Evolutionary conservation across 2,329 filamentous ascomycete genomes (phyloP), one percentile per base, ranked within the genome.

Genomic region (Neopestalotiopsis rosae): DNA sequence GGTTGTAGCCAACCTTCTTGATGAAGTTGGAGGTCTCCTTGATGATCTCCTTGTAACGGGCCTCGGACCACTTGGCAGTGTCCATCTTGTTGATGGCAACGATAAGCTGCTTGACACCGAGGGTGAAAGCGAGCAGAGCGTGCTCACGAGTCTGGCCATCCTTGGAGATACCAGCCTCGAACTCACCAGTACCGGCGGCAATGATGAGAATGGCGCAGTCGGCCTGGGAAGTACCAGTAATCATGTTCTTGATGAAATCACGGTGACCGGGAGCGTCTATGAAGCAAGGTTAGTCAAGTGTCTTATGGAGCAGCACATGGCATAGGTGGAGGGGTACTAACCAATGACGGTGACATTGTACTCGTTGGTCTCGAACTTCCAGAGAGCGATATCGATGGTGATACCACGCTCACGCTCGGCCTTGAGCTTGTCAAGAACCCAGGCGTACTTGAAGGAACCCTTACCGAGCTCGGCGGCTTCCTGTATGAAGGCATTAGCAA

Each of bases 221-320:
- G 81, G 96, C 96, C 93, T 98, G 96, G 86, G 96, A 99, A 83
- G 96, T 98, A 95, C 96, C 96, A 92, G 96, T 98, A 87, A 99
- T 99, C 96, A 99, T 99, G 95, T 98, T 99, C 95, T 99, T 99
- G 94, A 99, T 98, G 91, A 98, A 99, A 85, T 99, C 96, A 96
- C 96, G 95, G 89, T 99, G 96, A 88, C 96, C 96, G 82, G 96
- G 96, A 86, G 96, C 96, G 83, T 99, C 94, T 92, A 77, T 10
- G 3, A 14, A 14, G 5, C 57, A 69, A 17, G 10, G 63, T 66
- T 66, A 57, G 63, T 28, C 13, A 12, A 24, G 1, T 10, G 2
- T 17, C 17, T 2, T n/a, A 40, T 17, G 12, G 9, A 56, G 10
- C 7, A 14, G 24, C 6, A 17, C 13, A 6, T 30, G 10, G 24